A percentile compares a stretch with the other conserved stretches of the same genome.
Evolutionary conservation across 2,329 filamentous ascomycete genomes (phyloP).

Genomic region (Metarhizium anisopliae): DNA sequence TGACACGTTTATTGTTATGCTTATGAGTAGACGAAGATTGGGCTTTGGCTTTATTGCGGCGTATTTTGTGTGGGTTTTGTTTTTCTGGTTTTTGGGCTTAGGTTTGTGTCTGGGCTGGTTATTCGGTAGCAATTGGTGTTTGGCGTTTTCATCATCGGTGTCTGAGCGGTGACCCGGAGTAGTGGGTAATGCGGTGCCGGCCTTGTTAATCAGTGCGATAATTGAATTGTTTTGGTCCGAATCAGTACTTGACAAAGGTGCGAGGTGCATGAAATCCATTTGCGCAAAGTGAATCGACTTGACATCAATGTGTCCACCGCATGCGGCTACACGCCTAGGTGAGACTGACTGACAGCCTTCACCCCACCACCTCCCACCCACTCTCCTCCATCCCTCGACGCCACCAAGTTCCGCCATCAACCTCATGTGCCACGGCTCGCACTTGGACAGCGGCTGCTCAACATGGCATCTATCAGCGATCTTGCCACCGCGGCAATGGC

Average conservation of each 20-base stretch:
- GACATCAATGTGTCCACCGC: too few species aligned
- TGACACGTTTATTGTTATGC: conserved; percentile 5
- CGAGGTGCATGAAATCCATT: too few species aligned
- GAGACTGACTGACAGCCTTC: too few species aligned
- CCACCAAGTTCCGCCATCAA: background rate
- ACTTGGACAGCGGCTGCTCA: background rate
- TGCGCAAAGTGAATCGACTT: too few species aligned
- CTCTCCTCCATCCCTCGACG: background rate
- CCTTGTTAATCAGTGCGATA: background rate
- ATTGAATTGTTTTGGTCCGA: background rate
- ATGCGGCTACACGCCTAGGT: too few species aligned
- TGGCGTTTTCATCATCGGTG: background rate
- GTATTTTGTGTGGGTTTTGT: background rate
- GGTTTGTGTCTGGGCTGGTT: background rate
- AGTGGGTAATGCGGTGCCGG: background rate
- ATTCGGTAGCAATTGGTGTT: background rate
- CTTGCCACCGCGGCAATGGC: conserved; percentile 39
- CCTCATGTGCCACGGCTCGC: background rate
- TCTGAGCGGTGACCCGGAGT: background rate
- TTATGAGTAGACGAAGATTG: background rate
- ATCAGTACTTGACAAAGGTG: too few species aligned
- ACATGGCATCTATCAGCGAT: conserved; percentile 41
- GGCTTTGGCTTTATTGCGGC: background rate
- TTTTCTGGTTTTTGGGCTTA: too few species aligned
- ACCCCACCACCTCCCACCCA: background rate